Percentiles rank a stretch among this genome's conserved stretches.
Evolutionary conservation across 345 rosid species (phyloP).

Genomic region (Mallotus nudiflorus): DNA sequence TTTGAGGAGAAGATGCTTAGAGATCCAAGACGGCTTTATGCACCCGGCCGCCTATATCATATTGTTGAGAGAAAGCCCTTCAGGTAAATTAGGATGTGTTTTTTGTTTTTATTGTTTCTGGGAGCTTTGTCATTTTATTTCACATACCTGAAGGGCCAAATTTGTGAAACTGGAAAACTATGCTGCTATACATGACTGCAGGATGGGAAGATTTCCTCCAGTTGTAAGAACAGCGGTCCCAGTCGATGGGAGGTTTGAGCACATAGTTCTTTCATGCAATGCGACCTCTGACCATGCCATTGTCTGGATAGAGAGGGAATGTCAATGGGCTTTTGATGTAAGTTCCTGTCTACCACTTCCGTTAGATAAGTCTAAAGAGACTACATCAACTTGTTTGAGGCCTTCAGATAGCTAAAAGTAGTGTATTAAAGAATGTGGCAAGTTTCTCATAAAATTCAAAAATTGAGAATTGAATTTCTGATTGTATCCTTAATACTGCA

Average conservation of each 20-base stretch:
- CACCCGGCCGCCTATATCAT: conserved; percentile 95
- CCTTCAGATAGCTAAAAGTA: too few species aligned
- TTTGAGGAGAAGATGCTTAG: conserved; percentile 74
- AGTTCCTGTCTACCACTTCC: conserved; percentile 37
- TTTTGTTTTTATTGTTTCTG: too few species aligned
- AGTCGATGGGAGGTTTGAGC: conserved; percentile 96
- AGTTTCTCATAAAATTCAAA: too few species aligned
- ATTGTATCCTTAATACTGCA: too few species aligned
- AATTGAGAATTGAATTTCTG: too few species aligned
- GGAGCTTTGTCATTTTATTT: too few species aligned
- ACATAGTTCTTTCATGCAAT: conserved; percentile 82
- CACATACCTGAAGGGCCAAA: too few species aligned
- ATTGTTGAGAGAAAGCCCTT: conserved; percentile 81
- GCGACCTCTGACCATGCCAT: conserved; percentile 85
- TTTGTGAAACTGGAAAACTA: too few species aligned
- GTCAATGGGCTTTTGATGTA: conserved; percentile 78
- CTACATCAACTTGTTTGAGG: too few species aligned
- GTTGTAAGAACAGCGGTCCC: conserved; percentile 98
- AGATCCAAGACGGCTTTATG: conserved; percentile 84
- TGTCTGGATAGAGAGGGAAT: conserved; percentile 89
- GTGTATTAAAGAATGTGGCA: too few species aligned
- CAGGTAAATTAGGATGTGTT: conserved; percentile 68
- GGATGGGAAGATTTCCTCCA: conserved; percentile 87
- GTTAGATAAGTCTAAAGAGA: too few species aligned
- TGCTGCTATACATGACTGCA: conserved; percentile 30